Conservation (phyloP, 2,329 filamentous ascomycete genomes). For the Fusarium penzigii region DNA sequence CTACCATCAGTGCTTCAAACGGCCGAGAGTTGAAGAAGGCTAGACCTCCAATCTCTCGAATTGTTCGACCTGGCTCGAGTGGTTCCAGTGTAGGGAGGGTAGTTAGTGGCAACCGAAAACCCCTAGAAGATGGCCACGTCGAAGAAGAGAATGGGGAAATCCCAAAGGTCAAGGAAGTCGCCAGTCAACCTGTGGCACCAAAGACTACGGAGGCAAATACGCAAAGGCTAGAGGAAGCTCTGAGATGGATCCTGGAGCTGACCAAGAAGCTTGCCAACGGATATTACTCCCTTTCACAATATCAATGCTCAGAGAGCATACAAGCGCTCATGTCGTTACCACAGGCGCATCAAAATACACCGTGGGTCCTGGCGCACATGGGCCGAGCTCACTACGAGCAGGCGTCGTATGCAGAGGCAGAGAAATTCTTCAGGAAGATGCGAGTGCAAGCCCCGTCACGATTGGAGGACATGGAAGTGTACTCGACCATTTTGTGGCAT, state of each 20-base stretch:
- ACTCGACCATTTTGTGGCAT: conserved; percentile 99
- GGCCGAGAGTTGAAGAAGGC: conserved; percentile 78
- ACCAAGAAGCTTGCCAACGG: conserved; percentile 80
- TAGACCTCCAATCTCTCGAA: conserved; percentile 68
- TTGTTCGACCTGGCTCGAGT: conserved; percentile 66
- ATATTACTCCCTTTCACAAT: conserved; percentile 77
- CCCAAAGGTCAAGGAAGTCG: conserved; percentile 45
- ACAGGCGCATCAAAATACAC: conserved; percentile 77
- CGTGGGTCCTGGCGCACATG: conserved; percentile 90
- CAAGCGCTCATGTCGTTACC: conserved; percentile 72
- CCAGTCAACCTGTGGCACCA: conserved; percentile 37
- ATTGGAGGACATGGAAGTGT: conserved; percentile 95
- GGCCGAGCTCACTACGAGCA: conserved; percentile 92
- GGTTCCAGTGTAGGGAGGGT: conserved; percentile 77
- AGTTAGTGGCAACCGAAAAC: conserved; percentile 88
- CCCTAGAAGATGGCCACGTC: conserved; percentile 63
- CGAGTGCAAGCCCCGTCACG: conserved; percentile 78
- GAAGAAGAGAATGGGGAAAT: conserved; percentile 70
- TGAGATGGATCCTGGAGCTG: conserved; percentile 76
- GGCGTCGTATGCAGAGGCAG: conserved; percentile 80
- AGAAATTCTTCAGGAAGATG: conserved; percentile 80
- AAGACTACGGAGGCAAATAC: conserved; percentile 54
- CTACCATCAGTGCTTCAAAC: conserved; percentile 60
- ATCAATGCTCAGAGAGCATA: conserved; percentile 76
- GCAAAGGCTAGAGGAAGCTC: conserved; percentile 70